Conservation (phyloP, 169 alveolate species). For the Sarcocystis neurona region DNA sequence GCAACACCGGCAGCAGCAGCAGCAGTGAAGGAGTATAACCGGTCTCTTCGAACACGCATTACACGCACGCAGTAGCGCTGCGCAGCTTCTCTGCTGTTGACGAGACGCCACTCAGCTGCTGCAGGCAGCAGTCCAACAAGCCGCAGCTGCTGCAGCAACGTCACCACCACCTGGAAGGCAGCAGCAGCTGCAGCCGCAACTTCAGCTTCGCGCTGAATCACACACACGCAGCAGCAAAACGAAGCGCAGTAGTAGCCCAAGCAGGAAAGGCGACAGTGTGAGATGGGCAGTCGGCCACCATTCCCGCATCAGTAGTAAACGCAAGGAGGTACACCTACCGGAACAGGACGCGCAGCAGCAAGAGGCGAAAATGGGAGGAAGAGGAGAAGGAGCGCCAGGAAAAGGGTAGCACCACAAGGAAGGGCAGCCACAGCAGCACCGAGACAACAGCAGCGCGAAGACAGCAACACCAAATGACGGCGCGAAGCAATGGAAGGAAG, state of each 20-base stretch:
- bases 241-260: not conserved
- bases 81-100: not conserved
- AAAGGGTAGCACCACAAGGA: not conserved
- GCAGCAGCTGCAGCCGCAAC: not conserved
- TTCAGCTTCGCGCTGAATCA: not conserved
- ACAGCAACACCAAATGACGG: too few relatives aligned
- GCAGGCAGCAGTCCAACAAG: not conserved
- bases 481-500: too few relatives aligned
- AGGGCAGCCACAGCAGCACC: not conserved
- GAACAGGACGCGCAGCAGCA: too few relatives aligned
- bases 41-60: not conserved
- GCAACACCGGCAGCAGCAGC: not conserved
- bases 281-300: too few relatives aligned
- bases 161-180: not conserved
- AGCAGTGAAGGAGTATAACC: not conserved
- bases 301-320: too few relatives aligned
- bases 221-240: not conserved
- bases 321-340: too few relatives aligned
- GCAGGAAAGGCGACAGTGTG: too few relatives aligned
- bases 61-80: slow-evolving; percentile 13
- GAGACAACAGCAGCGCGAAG: too few relatives aligned
- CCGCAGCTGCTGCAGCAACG: not conserved
- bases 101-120: not conserved
- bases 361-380: not conserved
- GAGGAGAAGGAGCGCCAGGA: not conserved